Evolutionary conservation across 257 asterid genomes (phyloP), one percentile per base, ranked within the genome.

Genomic region (Jaltomata sinuosa): DNA sequence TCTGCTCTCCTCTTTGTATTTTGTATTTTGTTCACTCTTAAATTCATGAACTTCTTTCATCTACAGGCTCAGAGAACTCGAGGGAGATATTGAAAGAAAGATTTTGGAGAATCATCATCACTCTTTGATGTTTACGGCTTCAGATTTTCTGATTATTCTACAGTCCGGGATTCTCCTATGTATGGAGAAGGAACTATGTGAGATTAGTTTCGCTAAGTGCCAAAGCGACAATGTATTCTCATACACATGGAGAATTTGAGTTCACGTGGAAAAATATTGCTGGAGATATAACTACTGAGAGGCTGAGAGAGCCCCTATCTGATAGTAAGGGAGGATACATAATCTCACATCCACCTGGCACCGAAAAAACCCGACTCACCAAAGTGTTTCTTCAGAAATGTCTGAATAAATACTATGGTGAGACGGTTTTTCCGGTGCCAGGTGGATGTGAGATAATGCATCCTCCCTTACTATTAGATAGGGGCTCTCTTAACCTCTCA

Each of bases 331-430:
- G 88, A 7, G 97, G 98, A 81, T 93, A 95, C 90, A 91, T 95
- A 40, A 92, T 95, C 62, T 94, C 95, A 3, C 99, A 95, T 72
- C 95, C 94, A 5, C 98, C 97, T 18, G 97, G 98, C 27, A 94
- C 97, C 0, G 98, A 98, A 80, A 93, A 95, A 86, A 91, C 95
- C 74, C 89, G 90, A 11, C 90, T 94, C 42, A 87, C 93, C 12
- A 87, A 94, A 34, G 92, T 91, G 40, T 94, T 95, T 79, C 90
- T 91, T 84, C 89, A n/a, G n/a, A n/a, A n/a, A n/a, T n/a, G n/a
- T n/a, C n/a, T 36, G 3, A 36, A 36, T 1, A 36, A 36, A 36
- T 36, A 36, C 40, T 36, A 36, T 36, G 3, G 40, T 36, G 40
- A 36, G 40, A 2, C 40, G 5, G 40, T 3, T 36, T 36, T 36